Conservation (phyloP, 2,329 filamentous ascomycete species). For the Trichoderma brevicompactum region DNA sequence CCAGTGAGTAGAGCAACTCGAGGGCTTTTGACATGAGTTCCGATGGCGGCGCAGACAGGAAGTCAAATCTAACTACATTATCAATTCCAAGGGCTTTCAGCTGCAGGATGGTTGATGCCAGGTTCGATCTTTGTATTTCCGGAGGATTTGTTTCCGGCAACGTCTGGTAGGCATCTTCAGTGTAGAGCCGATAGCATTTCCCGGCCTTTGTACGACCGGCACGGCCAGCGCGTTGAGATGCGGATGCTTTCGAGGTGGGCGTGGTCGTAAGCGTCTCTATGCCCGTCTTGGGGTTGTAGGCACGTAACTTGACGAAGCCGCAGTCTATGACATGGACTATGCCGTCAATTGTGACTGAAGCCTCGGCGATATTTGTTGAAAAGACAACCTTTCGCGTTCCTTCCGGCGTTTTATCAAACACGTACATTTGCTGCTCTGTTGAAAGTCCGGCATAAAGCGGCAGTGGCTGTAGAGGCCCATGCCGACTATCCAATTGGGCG, state of each 20-base stretch:
- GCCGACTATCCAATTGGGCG: constrained; percentile 54
- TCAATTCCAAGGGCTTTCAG: constrained; percentile 95
- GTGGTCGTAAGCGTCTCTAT: constrained; percentile 86
- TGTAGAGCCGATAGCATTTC: constrained; percentile 94
- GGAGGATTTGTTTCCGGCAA: constrained; percentile 77
- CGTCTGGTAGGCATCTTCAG: constrained; percentile 68
- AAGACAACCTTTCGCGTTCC: constrained; percentile 90
- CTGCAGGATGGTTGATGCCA: constrained; percentile 86
- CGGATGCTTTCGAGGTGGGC: constrained; percentile 85
- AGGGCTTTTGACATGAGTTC: constrained; percentile 84
- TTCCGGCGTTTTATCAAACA: constrained; percentile 82
- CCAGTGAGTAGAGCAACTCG: constrained; percentile 84
- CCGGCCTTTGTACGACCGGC: constrained; percentile 87
- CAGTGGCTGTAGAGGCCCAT: constrained; percentile 49
- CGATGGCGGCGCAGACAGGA: constrained; percentile 81
- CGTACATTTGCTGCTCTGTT: constrained; percentile 91
- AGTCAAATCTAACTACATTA: constrained; percentile 90
- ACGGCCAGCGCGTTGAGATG: constrained; percentile 87
- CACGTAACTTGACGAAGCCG: constrained; percentile 87
- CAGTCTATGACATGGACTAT: constrained; percentile 90
- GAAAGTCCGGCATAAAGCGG: constrained; percentile 89
- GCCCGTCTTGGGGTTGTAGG: constrained; percentile 80
- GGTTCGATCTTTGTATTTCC: constrained; percentile 89
- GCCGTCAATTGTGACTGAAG: constrained; percentile 90
- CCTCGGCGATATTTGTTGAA: constrained; percentile 94